phyloP scores from a whole-genome alignment of 257 asterid species.

The Verbascum thapsus region DNA sequence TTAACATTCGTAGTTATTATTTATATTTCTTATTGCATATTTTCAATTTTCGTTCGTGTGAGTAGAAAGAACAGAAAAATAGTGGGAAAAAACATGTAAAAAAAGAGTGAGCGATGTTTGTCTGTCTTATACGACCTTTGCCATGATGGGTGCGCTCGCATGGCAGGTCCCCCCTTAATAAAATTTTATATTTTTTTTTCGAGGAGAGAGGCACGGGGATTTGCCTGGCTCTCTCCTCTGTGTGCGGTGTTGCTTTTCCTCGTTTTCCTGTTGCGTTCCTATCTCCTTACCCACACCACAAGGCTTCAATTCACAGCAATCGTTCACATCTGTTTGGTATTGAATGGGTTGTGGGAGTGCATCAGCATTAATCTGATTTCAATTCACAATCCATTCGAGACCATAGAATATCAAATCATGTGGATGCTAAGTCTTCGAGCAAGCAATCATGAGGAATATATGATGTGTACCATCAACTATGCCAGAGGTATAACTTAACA shows the following conservation, averaged over 20 bases:
- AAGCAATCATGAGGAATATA: too few relatives aligned
- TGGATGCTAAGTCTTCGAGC: too few relatives aligned
- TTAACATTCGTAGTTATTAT: not conserved
- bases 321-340: too few relatives aligned
- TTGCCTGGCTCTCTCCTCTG: slow-evolving; percentile 57
- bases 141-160: slow-evolving; percentile 78
- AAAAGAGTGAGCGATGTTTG: not conserved
- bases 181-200: slow-evolving; percentile 31
- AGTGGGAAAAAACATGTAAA: not conserved
- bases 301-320: too few relatives aligned
- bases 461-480: too few relatives aligned
- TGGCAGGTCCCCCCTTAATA: slow-evolving; percentile 62
- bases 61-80: not conserved
- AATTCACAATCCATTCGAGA: too few relatives aligned
- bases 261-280: not conserved
- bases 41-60: not conserved
- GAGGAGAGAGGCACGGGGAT: slow-evolving; percentile 66
- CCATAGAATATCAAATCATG: too few relatives aligned
- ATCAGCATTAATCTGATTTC: too few relatives aligned
- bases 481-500: too few relatives aligned
- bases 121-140: slow-evolving; percentile 45
- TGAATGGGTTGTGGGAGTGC: too few relatives aligned
- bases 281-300: not conserved
- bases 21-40: not conserved
- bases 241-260: slow-evolving; percentile 34